Evolutionary conservation across 805 yeast genomes (phyloP).

Genomic region (Yarrowia hollandica): DNA sequence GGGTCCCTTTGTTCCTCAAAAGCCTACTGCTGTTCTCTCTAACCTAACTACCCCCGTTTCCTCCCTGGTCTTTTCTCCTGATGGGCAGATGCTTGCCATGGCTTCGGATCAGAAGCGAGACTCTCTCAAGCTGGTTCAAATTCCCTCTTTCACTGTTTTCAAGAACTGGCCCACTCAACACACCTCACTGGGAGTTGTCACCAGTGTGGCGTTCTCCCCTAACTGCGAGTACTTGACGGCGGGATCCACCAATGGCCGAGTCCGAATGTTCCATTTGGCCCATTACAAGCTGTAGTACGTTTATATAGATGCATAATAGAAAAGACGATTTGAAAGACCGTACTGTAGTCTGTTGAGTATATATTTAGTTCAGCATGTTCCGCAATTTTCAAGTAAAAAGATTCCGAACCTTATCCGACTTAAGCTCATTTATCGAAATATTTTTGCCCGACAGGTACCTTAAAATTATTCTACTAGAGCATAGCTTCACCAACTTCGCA

Average conservation of each 20-base stretch:
- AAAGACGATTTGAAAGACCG: too few species aligned
- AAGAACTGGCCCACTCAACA: conserved; percentile 97
- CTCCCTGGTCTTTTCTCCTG: conserved; percentile 68
- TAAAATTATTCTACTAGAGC: conserved; percentile 12
- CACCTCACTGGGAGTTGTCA: conserved; percentile 94
- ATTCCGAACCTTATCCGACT: not conserved
- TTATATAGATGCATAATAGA: conserved; percentile 11
- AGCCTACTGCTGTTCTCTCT: conserved; percentile 54
- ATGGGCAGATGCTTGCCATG: conserved; percentile 84
- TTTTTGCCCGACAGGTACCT: conserved; percentile 22
- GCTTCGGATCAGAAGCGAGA: conserved; percentile 86
- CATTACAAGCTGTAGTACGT: conserved; percentile 51
- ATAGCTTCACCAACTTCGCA: not conserved
- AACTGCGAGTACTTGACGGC: conserved; percentile 78
- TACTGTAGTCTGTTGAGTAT: too few species aligned
- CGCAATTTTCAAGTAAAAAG: not conserved
- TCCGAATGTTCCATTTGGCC: conserved; percentile 82
- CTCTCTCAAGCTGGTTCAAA: conserved; percentile 79
- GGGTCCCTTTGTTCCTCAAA: conserved; percentile 36
- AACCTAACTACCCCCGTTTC: conserved; percentile 82
- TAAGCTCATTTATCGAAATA: conserved; percentile 14
- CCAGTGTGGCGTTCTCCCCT: conserved; percentile 75
- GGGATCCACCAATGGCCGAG: conserved; percentile 89
- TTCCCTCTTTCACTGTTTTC: conserved; percentile 83
- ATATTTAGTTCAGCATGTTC: not conserved